These are phyloP conservation scores for Mytilinidion resinicola DNA, from an alignment of 495 filamentous ascomycete species.

Conservation along the genomic window DNA sequence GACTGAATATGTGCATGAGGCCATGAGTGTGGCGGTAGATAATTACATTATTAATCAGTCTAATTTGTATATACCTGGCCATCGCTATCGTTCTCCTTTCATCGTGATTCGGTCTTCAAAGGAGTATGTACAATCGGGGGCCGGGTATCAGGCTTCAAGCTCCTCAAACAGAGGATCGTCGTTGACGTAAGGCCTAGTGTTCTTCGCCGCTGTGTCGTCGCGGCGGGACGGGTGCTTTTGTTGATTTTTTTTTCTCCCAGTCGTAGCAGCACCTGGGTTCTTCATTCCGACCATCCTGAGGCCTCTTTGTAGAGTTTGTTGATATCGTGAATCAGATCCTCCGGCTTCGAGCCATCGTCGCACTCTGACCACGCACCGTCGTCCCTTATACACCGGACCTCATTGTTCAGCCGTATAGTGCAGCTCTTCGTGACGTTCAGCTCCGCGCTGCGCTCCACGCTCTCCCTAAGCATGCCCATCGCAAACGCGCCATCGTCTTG, in stretches of 20 bases:
- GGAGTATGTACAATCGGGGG: too few species aligned
- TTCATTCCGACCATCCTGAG: conserved; percentile 7
- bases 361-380: conserved; percentile 76
- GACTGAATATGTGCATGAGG: neutral
- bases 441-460: conserved; percentile 60
- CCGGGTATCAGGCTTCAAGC: too few species aligned
- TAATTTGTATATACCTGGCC: too few species aligned
- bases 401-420: conserved; percentile 67
- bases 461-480: conserved; percentile 64
- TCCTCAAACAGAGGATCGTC: too few species aligned
- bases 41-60: too few species aligned
- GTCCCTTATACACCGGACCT: conserved; percentile 80
- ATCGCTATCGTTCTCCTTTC: too few species aligned
- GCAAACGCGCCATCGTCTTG: conserved; percentile 56
- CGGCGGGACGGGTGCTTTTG: too few species aligned
- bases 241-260: too few species aligned
- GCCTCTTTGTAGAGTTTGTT: conserved; percentile 42
- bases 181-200: too few species aligned
- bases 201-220: too few species aligned
- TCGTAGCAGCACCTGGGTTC: too few species aligned
- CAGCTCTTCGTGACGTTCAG: conserved; percentile 77
- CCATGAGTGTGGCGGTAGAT: neutral
- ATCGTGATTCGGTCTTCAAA: too few species aligned
- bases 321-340: conserved; percentile 69
- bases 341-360: conserved; percentile 56